phyloP scores from a whole-genome alignment of 2,329 filamentous ascomycete species.

The Aspergillus fructus region DNA sequence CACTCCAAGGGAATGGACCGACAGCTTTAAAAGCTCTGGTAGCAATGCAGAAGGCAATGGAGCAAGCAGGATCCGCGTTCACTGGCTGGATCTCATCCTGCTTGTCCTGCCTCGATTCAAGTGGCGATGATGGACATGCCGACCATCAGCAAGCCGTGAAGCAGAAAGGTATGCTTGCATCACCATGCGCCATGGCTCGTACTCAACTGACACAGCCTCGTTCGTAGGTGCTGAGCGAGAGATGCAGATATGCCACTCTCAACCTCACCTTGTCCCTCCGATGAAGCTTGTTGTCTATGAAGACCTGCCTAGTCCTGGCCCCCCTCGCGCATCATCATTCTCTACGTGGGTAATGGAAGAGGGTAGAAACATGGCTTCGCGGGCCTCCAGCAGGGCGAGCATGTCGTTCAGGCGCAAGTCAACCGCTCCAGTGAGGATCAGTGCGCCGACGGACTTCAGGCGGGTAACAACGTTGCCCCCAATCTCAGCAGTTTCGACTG shows the following conservation, averaged over 20 bases:
- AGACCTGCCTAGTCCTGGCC: constrained; percentile 36
- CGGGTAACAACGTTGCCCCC: constrained; percentile 29
- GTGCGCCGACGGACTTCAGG: constrained; percentile 45
- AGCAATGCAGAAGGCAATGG: constrained; percentile 36
- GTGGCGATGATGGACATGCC: constrained; percentile 26
- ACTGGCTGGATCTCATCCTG: constrained; percentile 42
- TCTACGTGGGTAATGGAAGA: constrained; percentile 43
- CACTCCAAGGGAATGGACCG: constrained; percentile 30
- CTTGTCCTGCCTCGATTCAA: constrained; percentile 31
- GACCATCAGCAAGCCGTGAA: constrained; percentile 24
- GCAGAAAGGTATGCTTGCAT: constrained; percentile 18
- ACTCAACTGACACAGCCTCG: constrained; percentile 9
- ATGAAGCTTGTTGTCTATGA: constrained; percentile 47
- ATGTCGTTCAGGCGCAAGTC: constrained; percentile 38
- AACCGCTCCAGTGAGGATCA: constrained; percentile 36
- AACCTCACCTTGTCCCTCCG: constrained; percentile 47
- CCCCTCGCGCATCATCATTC: constrained; percentile 34
- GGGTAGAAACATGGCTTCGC: constrained; percentile 37
- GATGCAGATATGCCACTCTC: constrained; percentile 46
- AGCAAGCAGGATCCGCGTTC: constrained; percentile 41
- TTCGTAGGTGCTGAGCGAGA: constrained; percentile 41
- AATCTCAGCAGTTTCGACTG: constrained; percentile 5
- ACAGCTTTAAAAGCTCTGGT: constrained; percentile 28
- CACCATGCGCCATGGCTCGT: neutral
- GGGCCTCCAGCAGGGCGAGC: constrained; percentile 43